Percentiles rank a stretch among this genome's conserved stretches.
phyloP scores from a whole-genome alignment of 257 asterid species.

The Nicotiana otophora region DNA sequence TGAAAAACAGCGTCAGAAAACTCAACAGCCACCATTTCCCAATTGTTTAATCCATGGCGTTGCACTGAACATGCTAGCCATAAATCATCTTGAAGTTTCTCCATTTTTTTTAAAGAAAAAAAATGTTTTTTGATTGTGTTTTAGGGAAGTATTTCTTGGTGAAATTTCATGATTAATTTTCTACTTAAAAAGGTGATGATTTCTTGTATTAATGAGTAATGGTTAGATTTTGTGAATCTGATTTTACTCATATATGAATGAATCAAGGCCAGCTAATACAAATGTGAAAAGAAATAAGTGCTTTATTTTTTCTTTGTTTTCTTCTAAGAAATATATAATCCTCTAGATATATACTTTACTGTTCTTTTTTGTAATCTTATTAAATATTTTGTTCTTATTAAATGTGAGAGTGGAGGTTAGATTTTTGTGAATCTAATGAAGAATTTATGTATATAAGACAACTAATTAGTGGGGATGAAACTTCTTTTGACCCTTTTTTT shows the following conservation, averaged over 20 bases:
- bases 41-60: background rate
- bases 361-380: background rate
- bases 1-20: background rate
- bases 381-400: background rate
- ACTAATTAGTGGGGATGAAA: too few relatives aligned
- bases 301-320: too few relatives aligned
- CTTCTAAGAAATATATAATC: too few relatives aligned
- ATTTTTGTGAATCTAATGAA: background rate
- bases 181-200: background rate
- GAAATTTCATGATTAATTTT: background rate
- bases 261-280: background rate
- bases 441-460: background rate
- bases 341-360: too few relatives aligned
- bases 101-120: background rate
- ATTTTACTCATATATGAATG: background rate
- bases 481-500: too few relatives aligned
- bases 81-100: background rate
- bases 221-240: background rate
- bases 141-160: background rate
- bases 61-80: background rate
- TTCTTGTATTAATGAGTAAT: background rate
- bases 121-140: background rate
- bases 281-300: background rate
- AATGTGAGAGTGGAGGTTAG: background rate
- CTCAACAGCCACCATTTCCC: background rate